Evolutionary conservation across 108 stramenopile species (phyloP), one percentile per base, ranked within the genome.

Genomic region (Cyclotella sp.): DNA sequence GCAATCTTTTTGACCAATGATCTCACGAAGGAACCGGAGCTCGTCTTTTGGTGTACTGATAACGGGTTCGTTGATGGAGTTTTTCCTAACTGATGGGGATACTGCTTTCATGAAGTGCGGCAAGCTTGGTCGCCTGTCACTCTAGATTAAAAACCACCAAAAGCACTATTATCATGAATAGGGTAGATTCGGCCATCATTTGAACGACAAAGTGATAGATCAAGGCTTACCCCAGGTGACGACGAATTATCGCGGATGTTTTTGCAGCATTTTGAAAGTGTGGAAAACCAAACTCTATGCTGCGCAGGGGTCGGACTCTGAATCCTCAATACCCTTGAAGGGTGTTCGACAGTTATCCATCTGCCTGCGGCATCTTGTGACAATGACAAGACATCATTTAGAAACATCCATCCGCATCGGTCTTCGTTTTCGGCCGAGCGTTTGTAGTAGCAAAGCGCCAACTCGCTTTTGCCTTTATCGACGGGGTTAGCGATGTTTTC

Each of bases 281-380:
- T 65, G 16, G 68, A 64, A 28, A 70, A 77, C 77, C 77, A 77
- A 29, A 77, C 67, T 46, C 77, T 46, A 64, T 77, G 77, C 63
- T 77, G 69, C 7, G 77, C 77, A 18, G 69, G 62, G 62, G 77
- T 70, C 16, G 77, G 77, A 24, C 63, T 64, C 49, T 77, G 77
- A 41, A 77, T 54, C 7, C 77, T 68, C 62, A 77, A 43, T 18
- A 63, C 63, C 53, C 77, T 77, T 24, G 77, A 68, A 19, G 77
- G 77, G 47, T 77, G 77, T 11, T 77, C 69, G 10, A 77, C 70
- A 4, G 77, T 70, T 12, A 77, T 77, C 69, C 68, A 77, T 22
- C 60, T 43, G 53, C 61, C 51, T 64, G 61, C 46, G 44, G 59
- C 28, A 62, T 77, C 77, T 51, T 77, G 77, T 24, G 44, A 64